Evolutionary conservation across 257 asterid genomes (phyloP).

Genomic region (Verbena officinalis): DNA sequence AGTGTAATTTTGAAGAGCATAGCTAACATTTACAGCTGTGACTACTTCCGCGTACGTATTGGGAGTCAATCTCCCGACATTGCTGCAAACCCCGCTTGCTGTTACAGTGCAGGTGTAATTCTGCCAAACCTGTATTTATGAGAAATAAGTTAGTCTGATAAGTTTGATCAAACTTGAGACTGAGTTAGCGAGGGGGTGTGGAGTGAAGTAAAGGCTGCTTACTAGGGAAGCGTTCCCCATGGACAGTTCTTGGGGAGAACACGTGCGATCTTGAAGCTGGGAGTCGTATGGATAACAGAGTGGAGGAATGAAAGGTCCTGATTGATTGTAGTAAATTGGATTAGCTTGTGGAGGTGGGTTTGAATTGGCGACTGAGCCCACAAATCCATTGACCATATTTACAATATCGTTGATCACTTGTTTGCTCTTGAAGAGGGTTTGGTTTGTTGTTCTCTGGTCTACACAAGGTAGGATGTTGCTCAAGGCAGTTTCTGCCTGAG

Average conservation of each 20-base stretch:
- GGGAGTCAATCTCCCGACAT: constrained; percentile 46
- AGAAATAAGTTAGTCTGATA: not conserved
- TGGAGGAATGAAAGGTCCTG: constrained; percentile 71
- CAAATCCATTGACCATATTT: constrained; percentile 63
- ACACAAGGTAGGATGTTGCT: constrained; percentile 98
- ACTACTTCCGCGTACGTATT: constrained; percentile 35
- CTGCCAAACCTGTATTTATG: constrained; percentile 42
- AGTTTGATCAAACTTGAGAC: not conserved
- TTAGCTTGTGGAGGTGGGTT: constrained; percentile 53
- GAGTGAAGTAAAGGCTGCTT: not conserved
- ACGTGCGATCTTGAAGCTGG: constrained; percentile 66
- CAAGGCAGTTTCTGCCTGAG: constrained; percentile 94
- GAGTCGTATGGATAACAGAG: constrained; percentile 89
- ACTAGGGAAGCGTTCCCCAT: constrained; percentile 78
- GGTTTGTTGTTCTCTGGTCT: constrained; percentile 85
- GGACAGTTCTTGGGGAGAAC: constrained; percentile 66
- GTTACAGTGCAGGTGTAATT: constrained; percentile 43
- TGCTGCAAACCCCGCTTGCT: constrained; percentile 32
- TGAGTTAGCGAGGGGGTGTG: not conserved
- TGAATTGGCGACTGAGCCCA: constrained; percentile 74
- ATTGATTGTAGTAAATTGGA: constrained; percentile 69
- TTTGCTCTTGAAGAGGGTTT: constrained; percentile 78
- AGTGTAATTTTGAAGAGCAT: constrained; percentile 81
- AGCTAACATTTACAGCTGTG: constrained; percentile 77
- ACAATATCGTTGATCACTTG: constrained; percentile 74